phyloP scores from a whole-genome alignment of 768 basidiomycete genomes.

The Auricularia cornea region DNA sequence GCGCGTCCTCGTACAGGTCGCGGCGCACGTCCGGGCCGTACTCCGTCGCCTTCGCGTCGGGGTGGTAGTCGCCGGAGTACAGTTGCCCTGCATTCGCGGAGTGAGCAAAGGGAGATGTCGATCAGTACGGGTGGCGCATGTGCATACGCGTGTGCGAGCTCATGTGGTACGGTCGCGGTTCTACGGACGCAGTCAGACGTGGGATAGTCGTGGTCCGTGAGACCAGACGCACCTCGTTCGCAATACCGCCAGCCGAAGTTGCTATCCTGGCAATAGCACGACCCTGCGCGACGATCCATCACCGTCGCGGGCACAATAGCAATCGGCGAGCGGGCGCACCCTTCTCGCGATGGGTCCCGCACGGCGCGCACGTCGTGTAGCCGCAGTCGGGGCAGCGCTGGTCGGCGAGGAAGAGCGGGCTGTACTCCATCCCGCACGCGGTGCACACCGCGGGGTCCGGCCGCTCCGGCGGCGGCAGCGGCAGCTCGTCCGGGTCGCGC shows the following conservation, averaged over 20 bases:
- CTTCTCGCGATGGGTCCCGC: conserved; percentile 19
- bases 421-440: conserved; percentile 15
- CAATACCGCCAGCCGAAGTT: conserved; percentile 29
- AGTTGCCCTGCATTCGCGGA: not conserved
- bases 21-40: conserved; percentile 12
- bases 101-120: not conserved
- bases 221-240: conserved; percentile 1
- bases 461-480: conserved; percentile 15
- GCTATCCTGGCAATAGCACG: conserved; percentile 27
- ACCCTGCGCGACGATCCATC: conserved; percentile 24
- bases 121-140: too few species aligned
- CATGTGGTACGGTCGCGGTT: conserved; percentile 25
- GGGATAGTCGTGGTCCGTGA: too few species aligned
- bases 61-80: conserved; percentile 30
- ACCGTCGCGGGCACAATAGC: too few species aligned
- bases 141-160: conserved; percentile 11
- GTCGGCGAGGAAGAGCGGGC: conserved; percentile 17
- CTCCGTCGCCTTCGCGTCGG: conserved; percentile 9
- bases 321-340: conserved; percentile 14
- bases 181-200: not conserved
- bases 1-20: conserved; percentile 21
- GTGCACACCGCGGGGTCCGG: too few species aligned
- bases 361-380: conserved; percentile 27
- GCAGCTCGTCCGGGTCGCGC: not conserved
- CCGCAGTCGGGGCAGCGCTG: conserved; percentile 27